A percentile compares a stretch with the other conserved stretches of the same genome.
Conservation (phyloP, 306 rosid genomes). For the Oxytropis ochrocephala region DNA sequence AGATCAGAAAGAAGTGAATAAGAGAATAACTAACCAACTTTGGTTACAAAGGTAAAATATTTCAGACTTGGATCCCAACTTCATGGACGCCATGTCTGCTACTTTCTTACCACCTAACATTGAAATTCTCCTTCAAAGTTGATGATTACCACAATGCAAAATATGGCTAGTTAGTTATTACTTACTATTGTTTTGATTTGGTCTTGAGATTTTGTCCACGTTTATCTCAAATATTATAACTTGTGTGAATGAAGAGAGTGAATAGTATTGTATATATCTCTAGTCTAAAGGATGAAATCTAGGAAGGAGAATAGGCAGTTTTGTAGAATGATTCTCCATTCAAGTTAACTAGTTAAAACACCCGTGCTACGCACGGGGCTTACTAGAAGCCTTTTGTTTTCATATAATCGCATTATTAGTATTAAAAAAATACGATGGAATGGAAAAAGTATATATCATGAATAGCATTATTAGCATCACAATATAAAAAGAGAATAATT, state of each 20-base stretch:
- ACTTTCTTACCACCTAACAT: not conserved
- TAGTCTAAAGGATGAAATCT: too few species aligned
- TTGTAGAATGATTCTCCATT: too few species aligned
- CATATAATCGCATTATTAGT: too few species aligned
- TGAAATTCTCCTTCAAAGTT: not conserved
- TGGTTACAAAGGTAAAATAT: conserved; percentile 57
- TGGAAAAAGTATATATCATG: too few species aligned
- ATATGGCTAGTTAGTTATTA: not conserved
- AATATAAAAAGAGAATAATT: too few species aligned
- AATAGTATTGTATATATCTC: not conserved
- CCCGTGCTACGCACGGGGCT: too few species aligned
- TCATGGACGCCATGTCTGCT: conserved; percentile 54
- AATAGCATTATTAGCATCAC: too few species aligned
- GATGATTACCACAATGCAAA: not conserved
- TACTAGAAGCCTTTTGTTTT: too few species aligned
- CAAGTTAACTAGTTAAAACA: too few species aligned
- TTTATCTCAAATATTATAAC: conserved; percentile 21
- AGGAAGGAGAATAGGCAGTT: too few species aligned
- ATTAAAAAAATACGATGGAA: too few species aligned
- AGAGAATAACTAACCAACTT: conserved; percentile 42
- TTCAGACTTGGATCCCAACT: conserved; percentile 79
- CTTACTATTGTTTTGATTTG: not conserved
- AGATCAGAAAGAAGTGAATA: not conserved
- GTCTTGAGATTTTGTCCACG: not conserved
- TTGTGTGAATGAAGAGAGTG: conserved; percentile 3